Base-by-base conservation (phyloP, 805 yeast genomes). In the Candida multigemmis region DNA sequence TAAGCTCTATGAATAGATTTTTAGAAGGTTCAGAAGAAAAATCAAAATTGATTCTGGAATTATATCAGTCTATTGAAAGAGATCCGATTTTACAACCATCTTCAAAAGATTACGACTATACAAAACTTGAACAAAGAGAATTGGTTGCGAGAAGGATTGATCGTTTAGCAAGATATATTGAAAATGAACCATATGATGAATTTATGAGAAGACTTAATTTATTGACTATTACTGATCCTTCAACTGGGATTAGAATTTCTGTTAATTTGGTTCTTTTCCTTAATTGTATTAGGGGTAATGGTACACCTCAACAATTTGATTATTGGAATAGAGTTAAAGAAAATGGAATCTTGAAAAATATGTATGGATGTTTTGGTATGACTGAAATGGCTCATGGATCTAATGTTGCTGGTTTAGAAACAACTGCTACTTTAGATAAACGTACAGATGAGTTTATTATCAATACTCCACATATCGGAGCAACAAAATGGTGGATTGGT, bases 401-500 rank as follows among this genome's bases (percentile, higher is more conserved):
- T 8, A 87, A 87, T 51, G 96, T 87, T 23, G 94, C 95, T 4
- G 93, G 83, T 14, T 64, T 84, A 35, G 94, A 87, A 54, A 87
- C 96, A n/a, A 80, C 86, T 10, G 95, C 96, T 10, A 77, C 80
- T 12, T 87, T 68, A 50, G 77, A 84, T 50, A 57, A 61, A 12
- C 57, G 55, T 11, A 68, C 66, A 16, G 83, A 84, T 42, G 74
- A 75, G 36, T 82, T 87, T 46, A 49, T 69, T 30, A 74, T 87
- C 44, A 71, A 83, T 48, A 87, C 96, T 8, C 96, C 96, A 1
- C 82, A 86, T 47, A 53, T 82, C 30, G 87, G 93, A 19, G 96
- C 96, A 23, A 86, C 96, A 14, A 87, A 87, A 53, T 87, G 96
- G 96, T 87, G 96, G 96, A 87, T 87, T 44, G 96, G 96, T 25